A percentile compares a stretch with the other conserved stretches of the same genome.
phyloP scores from a whole-genome alignment of 495 filamentous ascomycete species.

The Thermothielavioides terrestris region DNA sequence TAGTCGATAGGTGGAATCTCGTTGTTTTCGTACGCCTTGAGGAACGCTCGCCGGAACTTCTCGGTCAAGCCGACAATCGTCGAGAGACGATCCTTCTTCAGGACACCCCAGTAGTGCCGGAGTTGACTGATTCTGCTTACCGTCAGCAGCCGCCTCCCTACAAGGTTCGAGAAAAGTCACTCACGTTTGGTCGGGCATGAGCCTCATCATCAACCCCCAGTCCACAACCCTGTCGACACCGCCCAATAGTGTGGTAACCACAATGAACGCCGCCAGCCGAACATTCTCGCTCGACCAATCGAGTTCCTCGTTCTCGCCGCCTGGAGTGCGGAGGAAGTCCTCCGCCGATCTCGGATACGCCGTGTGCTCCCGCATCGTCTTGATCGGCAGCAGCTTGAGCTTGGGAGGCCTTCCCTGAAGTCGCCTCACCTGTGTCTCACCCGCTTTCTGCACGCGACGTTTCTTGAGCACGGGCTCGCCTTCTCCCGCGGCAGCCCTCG shows the following conservation, averaged over 20 bases:
- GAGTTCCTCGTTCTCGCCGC: slow-evolving; percentile 22
- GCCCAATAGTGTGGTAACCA: slow-evolving; percentile 63
- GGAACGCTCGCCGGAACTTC: slow-evolving; percentile 70
- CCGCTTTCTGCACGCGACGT: slow-evolving; percentile 6
- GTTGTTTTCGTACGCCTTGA: slow-evolving; percentile 63
- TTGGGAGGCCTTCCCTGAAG: slow-evolving; percentile 17
- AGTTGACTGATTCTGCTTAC: slow-evolving; percentile 39
- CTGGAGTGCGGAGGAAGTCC: slow-evolving; percentile 29
- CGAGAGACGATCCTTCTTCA: slow-evolving; percentile 50
- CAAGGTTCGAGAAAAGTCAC: neutral
- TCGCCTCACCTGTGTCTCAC: slow-evolving; percentile 5
- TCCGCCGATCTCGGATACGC: slow-evolving; percentile 27
- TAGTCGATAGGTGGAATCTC: slow-evolving; percentile 65
- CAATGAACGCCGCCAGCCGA: slow-evolving; percentile 62
- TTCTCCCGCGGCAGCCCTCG: neutral
- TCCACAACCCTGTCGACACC: slow-evolving; percentile 61
- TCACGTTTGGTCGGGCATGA: slow-evolving; percentile 51
- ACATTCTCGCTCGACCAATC: slow-evolving; percentile 35
- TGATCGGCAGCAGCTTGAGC: slow-evolving; percentile 26
- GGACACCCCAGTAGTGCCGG: slow-evolving; percentile 49
- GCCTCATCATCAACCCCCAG: slow-evolving; percentile 60
- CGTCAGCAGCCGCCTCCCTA: neutral
- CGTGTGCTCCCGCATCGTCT: slow-evolving; percentile 33
- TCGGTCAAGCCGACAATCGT: slow-evolving; percentile 59
- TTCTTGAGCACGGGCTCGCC: slow-evolving; percentile 6